Base-by-base conservation (phyloP, 495 filamentous ascomycete species). In the Cryomyces antarcticus region DNA sequence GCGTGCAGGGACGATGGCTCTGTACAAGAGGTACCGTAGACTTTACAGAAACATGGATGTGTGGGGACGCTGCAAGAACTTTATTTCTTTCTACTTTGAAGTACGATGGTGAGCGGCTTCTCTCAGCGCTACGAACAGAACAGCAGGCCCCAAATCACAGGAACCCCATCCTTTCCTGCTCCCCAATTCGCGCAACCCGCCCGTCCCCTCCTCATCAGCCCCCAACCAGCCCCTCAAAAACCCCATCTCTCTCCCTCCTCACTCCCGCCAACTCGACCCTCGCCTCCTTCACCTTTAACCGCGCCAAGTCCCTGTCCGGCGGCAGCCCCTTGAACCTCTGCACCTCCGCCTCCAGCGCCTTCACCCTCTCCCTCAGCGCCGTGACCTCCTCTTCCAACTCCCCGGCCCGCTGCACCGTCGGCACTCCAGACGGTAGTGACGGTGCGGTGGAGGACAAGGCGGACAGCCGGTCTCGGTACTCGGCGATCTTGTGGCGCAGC, bases 311-410 rank as follows among this genome's bases (percentile, higher is more conserved):
- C 28, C 69, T 58, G 48, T 88, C 78, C 10, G 71, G 72, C 9
- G 84, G 80, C 45, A 93, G 54, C 6, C 78, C 73, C 46, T 75
- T 68, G 49, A 80, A 88, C 4, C 59, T 66, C 28, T 56, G 57
- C 6, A 80, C 66, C 51, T 74, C 66, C 0, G 53, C 59, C 41
- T 81, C 73, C 17, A 85, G 52, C 12, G 66, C 66, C 43, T 67
- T 64, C 39, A 79, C 73, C 33, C 57, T 50, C 3, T 56, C 48
- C 13, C 70, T 57, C 47, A 75, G 46, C 2, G 59, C 63, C 24
- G 62, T 60, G 33, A 80, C 70, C 0, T 57, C 64, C n/a, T 58
- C 55, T 44, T 73, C 67, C 44, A 68, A 58, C 28, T 58, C 60
- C 9, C 66, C 56, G 4, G 82, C 50, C 6, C 70, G 63, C 5